These are phyloP conservation scores for Talaromyces wortmannii DNA, from an alignment of 495 filamentous ascomycete genomes.

Conservation along the genomic window DNA sequence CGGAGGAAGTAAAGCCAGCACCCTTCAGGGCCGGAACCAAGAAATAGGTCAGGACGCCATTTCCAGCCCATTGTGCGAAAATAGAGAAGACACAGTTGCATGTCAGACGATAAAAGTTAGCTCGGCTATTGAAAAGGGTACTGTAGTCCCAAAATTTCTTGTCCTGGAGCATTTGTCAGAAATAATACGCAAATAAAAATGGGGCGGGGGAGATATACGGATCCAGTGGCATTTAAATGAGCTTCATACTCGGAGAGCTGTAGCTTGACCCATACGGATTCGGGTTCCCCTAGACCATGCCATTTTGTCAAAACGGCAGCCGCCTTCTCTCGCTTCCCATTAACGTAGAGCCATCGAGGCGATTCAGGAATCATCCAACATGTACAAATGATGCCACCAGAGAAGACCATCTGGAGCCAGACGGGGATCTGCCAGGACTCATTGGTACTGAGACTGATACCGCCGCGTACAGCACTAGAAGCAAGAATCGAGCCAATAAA, in stretches of 20 bases:
- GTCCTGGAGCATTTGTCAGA: constrained; percentile 10
- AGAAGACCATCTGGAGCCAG: constrained; percentile 55
- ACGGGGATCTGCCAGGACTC: constrained; percentile 52
- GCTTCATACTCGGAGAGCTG: constrained; percentile 49
- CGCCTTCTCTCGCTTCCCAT: constrained; percentile 43
- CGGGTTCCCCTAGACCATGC: constrained; percentile 43
- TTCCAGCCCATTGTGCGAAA: constrained; percentile 33
- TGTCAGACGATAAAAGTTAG: constrained; percentile 48
- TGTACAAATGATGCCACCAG: constrained; percentile 21
- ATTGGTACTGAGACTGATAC: constrained; percentile 17
- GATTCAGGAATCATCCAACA: constrained; percentile 13
- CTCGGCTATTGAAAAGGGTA: constrained; percentile 47
- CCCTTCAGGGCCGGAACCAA: constrained; percentile 38
- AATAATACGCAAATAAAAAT: background rate
- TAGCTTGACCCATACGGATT: constrained; percentile 42
- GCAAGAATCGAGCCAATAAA: constrained; percentile 42
- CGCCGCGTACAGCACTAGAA: constrained; percentile 21
- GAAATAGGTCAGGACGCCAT: constrained; percentile 34
- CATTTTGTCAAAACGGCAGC: constrained; percentile 42
- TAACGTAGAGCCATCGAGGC: constrained; percentile 35
- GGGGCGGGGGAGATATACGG: constrained; percentile 13
- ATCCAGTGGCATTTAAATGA: constrained; percentile 39
- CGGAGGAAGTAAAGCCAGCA: constrained; percentile 2
- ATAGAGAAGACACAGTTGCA: constrained; percentile 49
- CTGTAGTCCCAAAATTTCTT: constrained; percentile 59